Percentiles rank a stretch among this genome's conserved stretches.
phyloP scores from a whole-genome alignment of 352 stramenopile species.

The Globisporangium abappressorium region DNA sequence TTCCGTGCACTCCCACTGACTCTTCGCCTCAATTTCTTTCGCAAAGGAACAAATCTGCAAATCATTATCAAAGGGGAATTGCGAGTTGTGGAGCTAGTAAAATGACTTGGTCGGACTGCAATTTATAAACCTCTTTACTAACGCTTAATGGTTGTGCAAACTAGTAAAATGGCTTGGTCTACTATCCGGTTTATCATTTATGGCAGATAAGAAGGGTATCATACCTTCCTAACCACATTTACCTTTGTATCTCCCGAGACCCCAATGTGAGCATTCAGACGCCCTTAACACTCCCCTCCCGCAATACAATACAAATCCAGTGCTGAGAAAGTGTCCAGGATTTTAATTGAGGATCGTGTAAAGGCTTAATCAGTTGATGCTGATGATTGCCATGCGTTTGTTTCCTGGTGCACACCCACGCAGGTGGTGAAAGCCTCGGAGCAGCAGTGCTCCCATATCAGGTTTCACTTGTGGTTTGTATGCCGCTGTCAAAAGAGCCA shows the following conservation, averaged over 20 bases:
- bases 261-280: no score
- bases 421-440: background rate
- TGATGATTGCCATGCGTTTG: background rate
- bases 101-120: background rate
- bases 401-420: background rate
- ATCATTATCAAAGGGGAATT: background rate
- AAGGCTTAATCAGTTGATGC: background rate
- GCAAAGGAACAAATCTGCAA: background rate
- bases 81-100: background rate
- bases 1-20: background rate
- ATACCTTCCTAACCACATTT: background rate
- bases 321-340: background rate
- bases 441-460: background rate
- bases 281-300: no score
- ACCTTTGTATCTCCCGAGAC: background rate
- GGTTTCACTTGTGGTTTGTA: background rate
- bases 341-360: background rate
- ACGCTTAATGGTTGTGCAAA: background rate
- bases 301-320: no score
- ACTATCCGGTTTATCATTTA: background rate
- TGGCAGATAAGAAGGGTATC: background rate
- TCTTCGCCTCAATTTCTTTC: conserved; percentile 6
- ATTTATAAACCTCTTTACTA: background rate
- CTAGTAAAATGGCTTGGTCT: background rate
- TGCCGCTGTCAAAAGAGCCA: background rate